phyloP scores from a whole-genome alignment of 73 alveolate genomes.

The Stentor coeruleus region DNA sequence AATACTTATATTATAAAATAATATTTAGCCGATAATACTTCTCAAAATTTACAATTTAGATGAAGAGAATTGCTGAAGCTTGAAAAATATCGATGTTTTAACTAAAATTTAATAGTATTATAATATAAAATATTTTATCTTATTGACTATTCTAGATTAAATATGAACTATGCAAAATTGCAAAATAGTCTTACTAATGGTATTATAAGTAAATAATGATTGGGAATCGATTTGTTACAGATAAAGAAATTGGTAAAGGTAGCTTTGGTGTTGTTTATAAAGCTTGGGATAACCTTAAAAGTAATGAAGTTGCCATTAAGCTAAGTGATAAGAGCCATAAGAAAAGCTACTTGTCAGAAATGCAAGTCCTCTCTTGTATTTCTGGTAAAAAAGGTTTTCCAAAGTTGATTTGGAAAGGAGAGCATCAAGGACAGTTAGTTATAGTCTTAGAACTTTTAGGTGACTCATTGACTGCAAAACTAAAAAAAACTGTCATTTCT shows the following conservation, averaged over 20 bases:
- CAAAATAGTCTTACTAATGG: no score
- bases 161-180: no score
- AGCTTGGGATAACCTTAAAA: background rate
- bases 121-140: no score
- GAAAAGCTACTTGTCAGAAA: background rate
- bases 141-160: no score
- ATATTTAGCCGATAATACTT: no score
- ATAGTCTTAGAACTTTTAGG: background rate
- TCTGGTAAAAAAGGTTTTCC: background rate
- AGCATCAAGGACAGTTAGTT: background rate
- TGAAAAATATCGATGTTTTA: no score
- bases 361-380: background rate
- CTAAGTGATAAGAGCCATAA: background rate
- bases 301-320: background rate
- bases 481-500: background rate
- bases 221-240: background rate
- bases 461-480: background rate
- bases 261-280: background rate
- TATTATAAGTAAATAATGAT: slow-evolving; percentile 1
- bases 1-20: no score
- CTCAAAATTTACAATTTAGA: no score
- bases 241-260: background rate
- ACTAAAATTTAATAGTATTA: no score
- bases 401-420: background rate
- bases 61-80: no score